Conservation (phyloP, 768 basidiomycete species). For the Lentinula lateritia region DNA sequence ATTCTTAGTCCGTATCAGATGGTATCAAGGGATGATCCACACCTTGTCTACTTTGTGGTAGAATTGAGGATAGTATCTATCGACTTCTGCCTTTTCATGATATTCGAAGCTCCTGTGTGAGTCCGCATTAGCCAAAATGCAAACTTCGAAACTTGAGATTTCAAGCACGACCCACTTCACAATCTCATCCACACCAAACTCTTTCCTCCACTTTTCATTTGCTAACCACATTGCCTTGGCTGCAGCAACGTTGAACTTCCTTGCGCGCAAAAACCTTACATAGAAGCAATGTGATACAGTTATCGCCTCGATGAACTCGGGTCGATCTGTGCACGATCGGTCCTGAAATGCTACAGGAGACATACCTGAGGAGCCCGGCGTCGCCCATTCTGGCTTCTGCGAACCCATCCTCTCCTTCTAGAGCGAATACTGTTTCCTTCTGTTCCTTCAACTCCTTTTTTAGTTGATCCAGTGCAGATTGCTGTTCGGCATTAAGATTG, state of each 20-base stretch:
- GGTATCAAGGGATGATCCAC: conserved; percentile 7
- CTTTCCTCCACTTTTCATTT: conserved; percentile 86
- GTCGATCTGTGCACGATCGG: conserved; percentile 63
- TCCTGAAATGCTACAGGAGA: conserved; percentile 40
- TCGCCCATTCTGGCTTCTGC: conserved; percentile 67
- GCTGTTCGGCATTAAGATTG: conserved; percentile 61
- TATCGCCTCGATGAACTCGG: not conserved
- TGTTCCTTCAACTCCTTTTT: conserved; percentile 46
- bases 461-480: conserved; percentile 62
- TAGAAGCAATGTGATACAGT: not conserved
- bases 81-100: conserved; percentile 72
- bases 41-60: conserved; percentile 97
- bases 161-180: not conserved
- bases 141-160: not conserved
- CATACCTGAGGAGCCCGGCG: conserved; percentile 60
- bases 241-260: conserved; percentile 77
- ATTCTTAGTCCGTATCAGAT: not conserved
- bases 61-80: conserved; percentile 92
- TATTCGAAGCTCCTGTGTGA: conserved; percentile 73
- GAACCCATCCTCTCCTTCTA: conserved; percentile 47
- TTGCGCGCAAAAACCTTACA: not conserved
- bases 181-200: conserved; percentile 77
- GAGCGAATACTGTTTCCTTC: not conserved
- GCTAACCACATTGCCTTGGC: conserved; percentile 80
- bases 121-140: not conserved